phyloP scores from a whole-genome alignment of 306 rosid genomes.

The Casuarina cunninghamiana region DNA sequence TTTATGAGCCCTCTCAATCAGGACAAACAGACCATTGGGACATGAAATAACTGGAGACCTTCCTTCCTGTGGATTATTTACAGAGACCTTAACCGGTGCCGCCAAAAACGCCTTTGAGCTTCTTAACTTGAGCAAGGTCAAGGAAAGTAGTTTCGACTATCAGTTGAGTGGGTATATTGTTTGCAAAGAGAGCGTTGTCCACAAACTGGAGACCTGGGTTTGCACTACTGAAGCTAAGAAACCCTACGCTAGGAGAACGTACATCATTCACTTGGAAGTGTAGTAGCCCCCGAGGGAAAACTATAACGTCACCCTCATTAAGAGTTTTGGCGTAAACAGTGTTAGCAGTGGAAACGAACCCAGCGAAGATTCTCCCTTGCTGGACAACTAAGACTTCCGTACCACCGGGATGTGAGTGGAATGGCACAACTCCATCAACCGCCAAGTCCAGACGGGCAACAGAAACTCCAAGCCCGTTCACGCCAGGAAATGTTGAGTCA shows the following conservation, averaged over 20 bases:
- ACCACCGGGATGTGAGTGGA: slow-evolving; percentile 86
- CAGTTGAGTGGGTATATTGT: slow-evolving; percentile 61
- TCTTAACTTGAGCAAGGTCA: slow-evolving; percentile 55
- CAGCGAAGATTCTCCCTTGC: slow-evolving; percentile 57
- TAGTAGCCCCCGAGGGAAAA: slow-evolving; percentile 77
- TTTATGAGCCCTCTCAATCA: not conserved
- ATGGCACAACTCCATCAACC: slow-evolving; percentile 62
- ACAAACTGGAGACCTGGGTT: slow-evolving; percentile 76
- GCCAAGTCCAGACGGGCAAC: slow-evolving; percentile 65
- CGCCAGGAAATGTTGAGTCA: slow-evolving; percentile 54
- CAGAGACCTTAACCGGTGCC: slow-evolving; percentile 43
- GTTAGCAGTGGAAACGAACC: slow-evolving; percentile 61
- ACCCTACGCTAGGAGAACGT: slow-evolving; percentile 19
- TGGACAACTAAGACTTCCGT: slow-evolving; percentile 48
- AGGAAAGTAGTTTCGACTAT: slow-evolving; percentile 56
- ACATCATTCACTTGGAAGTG: slow-evolving; percentile 78
- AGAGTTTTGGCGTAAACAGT: slow-evolving; percentile 55
- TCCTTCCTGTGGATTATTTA: not conserved
- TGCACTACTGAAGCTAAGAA: slow-evolving; percentile 62
- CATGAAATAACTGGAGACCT: not conserved
- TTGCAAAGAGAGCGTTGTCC: slow-evolving; percentile 66
- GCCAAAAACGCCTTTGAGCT: slow-evolving; percentile 89
- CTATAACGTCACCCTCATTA: slow-evolving; percentile 68
- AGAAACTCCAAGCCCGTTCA: slow-evolving; percentile 84
- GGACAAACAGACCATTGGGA: not conserved